Conservation (phyloP, 2,329 filamentous ascomycete genomes). For the Berkeleyomyces basicola region DNA sequence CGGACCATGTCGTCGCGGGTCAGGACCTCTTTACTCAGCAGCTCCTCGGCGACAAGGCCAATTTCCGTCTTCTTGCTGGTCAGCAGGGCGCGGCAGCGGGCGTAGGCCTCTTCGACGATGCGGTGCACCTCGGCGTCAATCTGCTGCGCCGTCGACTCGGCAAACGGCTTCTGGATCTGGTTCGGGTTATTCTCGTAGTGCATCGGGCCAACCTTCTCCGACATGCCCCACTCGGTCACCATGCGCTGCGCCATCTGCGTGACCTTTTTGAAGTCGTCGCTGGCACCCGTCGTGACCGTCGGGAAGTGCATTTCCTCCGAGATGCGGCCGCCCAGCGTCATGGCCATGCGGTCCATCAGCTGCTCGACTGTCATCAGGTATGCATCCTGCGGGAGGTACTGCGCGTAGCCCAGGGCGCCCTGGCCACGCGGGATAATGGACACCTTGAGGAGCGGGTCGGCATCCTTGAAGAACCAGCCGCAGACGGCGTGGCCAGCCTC, state of each 20-base stretch:
- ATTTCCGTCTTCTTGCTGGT: constrained; percentile 76
- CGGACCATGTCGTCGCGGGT: constrained; percentile 83
- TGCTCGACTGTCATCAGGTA: constrained; percentile 94
- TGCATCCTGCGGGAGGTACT: constrained; percentile 87
- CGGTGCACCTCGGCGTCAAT: constrained; percentile 85
- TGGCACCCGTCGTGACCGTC: constrained; percentile 86
- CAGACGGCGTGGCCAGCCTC: constrained; percentile 97
- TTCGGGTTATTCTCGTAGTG: constrained; percentile 76
- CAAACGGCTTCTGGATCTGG: constrained; percentile 85
- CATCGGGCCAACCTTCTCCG: constrained; percentile 77
- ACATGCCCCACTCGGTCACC: constrained; percentile 99
- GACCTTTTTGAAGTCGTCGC: constrained; percentile 97
- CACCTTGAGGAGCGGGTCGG: constrained; percentile 94
- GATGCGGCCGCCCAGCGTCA: constrained; percentile 91
- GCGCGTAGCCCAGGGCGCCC: constrained; percentile 85
- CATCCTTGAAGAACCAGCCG: constrained; percentile 91
- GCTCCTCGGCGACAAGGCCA: constrained; percentile 78
- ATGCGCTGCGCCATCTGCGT: constrained; percentile 90
- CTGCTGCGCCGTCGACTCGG: constrained; percentile 77
- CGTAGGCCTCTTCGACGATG: constrained; percentile 85
- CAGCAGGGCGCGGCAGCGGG: constrained; percentile 72
- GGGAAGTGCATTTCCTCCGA: constrained; percentile 95
- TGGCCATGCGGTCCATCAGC: constrained; percentile 98
- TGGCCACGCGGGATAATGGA: constrained; percentile 95
- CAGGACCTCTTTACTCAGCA: constrained; percentile 81